phyloP scores from a whole-genome alignment of 345 rosid genomes.

The Eutrema heterophyllum region DNA sequence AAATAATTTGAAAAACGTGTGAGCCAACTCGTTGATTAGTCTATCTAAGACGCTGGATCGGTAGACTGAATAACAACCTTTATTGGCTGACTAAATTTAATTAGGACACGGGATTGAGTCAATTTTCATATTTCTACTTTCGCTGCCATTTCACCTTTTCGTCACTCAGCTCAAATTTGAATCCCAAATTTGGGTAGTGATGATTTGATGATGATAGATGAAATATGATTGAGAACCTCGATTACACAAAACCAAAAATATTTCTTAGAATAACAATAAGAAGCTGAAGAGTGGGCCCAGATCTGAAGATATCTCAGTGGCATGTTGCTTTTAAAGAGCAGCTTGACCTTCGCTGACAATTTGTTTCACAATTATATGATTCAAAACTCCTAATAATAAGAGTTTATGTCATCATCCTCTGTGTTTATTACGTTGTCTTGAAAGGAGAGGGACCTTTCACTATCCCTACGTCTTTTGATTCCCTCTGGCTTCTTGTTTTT shows the following conservation, averaged over 20 bases:
- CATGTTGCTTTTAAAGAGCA: slow-evolving; percentile 31
- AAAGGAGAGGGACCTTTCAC: slow-evolving; percentile 26
- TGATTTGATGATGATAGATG: slow-evolving; percentile 30
- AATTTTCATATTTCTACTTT: neutral
- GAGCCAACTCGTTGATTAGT: too few relatives aligned
- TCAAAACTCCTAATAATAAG: slow-evolving; percentile 11
- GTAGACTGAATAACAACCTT: too few relatives aligned
- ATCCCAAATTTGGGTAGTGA: slow-evolving; percentile 8
- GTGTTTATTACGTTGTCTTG: slow-evolving; percentile 28
- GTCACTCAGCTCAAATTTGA: neutral
- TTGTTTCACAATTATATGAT: neutral
- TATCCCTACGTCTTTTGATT: slow-evolving; percentile 17
- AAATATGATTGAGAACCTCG: slow-evolving; percentile 29
- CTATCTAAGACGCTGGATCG: too few relatives aligned
- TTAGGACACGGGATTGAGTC: too few relatives aligned
- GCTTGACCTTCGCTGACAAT: slow-evolving; percentile 39
- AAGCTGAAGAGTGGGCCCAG: slow-evolving; percentile 2
- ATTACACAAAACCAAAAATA: neutral
- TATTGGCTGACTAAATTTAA: too few relatives aligned
- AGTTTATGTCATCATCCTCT: slow-evolving; percentile 31
- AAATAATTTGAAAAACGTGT: too few relatives aligned
- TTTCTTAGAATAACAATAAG: neutral
- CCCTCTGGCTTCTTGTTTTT: slow-evolving; percentile 25
- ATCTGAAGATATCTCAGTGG: slow-evolving; percentile 30
- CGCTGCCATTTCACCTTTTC: neutral